Base-by-base conservation (phyloP, 331 rosid genomes). In the Telfairia occidentalis region DNA sequence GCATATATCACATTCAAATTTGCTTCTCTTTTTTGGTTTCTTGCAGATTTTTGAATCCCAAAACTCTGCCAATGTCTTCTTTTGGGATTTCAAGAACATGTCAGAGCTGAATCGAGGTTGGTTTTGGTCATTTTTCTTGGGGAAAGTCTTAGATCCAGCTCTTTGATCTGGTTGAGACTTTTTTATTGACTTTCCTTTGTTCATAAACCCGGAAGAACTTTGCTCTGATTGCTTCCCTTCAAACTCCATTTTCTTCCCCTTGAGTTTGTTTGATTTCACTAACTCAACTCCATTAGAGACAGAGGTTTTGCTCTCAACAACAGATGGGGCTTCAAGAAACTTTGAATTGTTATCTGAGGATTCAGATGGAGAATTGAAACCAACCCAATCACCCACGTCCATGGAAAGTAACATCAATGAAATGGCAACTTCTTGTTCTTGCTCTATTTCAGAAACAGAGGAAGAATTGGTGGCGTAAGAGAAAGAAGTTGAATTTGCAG, bases 381-480 rank as follows among this genome's bases (percentile, higher is more conserved):
- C 85, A 74, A 81, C 88, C 90, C 92, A 83, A 50, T 81, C 73
- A 78, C 88, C 82, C 23, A 57, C 66, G 75, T 91, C 97, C 55
- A 87, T 89, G 3, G 96, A 88, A 29, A 94, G 96, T 92, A 94
- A 88, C 85, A 94, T 88, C 85, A 91, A 88, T 74, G 96, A 87
- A 82, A 87, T 49, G 67, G 98, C 98, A 71, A 94, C 96, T 80
- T 91, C 90, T 83, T 88, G 91, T 77, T 94, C 98, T 76, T 89
- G 96, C 71, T 88, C 87, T 59, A 73, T 85, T 48, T 87, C 96
- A 67, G 90, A 90, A 78, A 84, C 75, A 80, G 92, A 91, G 32
- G 89, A 81, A 58, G 90, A 80, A 77, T 75, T 78, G 53, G 86
- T 82, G 57, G 75, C 82, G 63, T 70, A 58, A 37, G 90, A 80